phyloP scores from a whole-genome alignment of 140 eudicot genomes.

The Ambrosia hybrid region DNA sequence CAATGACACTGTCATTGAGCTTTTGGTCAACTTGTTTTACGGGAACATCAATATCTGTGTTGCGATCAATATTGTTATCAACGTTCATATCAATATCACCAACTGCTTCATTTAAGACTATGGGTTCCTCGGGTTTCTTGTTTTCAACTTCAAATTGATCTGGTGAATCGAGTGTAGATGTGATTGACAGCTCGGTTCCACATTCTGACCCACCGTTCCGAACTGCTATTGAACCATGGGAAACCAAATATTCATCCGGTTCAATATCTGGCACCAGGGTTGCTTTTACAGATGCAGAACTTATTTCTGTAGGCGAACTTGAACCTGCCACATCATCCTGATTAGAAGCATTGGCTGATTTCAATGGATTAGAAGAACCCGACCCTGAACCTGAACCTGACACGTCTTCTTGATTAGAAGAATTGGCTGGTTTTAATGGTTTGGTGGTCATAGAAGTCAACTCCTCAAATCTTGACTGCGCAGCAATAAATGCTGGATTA shows the following conservation, averaged over 20 bases:
- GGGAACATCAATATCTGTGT: neutral
- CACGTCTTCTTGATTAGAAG: constrained; percentile 5
- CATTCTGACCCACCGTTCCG: constrained; percentile 55
- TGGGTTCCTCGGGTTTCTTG: constrained; percentile 20
- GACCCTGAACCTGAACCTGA: neutral
- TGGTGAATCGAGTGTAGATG: constrained; percentile 71
- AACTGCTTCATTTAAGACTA: neutral
- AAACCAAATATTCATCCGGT: constrained; percentile 29
- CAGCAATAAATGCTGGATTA: constrained; percentile 71
- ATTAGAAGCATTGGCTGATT: constrained; percentile 9
- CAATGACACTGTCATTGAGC: constrained; percentile 20
- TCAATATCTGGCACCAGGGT: constrained; percentile 25
- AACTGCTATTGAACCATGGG: constrained; percentile 29
- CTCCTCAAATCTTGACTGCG: constrained; percentile 72
- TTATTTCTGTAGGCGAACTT: constrained; percentile 23
- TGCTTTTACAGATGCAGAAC: constrained; percentile 19
- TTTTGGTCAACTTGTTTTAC: constrained; percentile 38
- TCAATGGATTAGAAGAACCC: constrained; percentile 27
- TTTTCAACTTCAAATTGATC: constrained; percentile 41
- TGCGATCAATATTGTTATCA: neutral
- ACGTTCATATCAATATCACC: too few relatives aligned
- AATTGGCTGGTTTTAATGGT: constrained; percentile 14
- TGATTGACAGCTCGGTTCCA: constrained; percentile 67
- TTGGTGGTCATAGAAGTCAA: constrained; percentile 44
- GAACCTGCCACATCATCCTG: constrained; percentile 14